Evolutionary conservation across 2,329 filamentous ascomycete genomes (phyloP), one percentile per base, ranked within the genome.

Genomic region (Alternaria brassicae): DNA sequence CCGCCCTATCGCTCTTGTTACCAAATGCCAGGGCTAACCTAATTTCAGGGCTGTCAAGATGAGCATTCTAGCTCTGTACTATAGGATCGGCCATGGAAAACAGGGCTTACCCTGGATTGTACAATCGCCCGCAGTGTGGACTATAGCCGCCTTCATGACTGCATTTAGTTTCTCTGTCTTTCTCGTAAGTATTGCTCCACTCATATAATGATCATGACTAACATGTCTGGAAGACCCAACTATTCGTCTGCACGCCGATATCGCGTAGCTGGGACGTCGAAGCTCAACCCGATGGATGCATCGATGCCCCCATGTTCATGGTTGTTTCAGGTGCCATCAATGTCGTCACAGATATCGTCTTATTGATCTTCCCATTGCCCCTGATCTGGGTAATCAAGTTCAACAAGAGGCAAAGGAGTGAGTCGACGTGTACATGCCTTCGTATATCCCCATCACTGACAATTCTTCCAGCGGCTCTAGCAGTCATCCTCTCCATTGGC

Each of bases 1-100:
- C 30, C 40, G 30, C 37, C 25, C 30, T 34, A 28, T 21, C n/a
- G n/a, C 28, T 19, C 45, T 25, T 25, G 8, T 13, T 12, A 10
- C 9, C 15, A 27, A 5, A 27, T 12, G 9, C 10, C 32, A 48
- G 12, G 9, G 19, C 47, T 53, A 47, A 57, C 44, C 12, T 39
- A 30, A 45, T 13, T 23, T 19, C 12, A 73, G 71, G 70, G 61
- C 70, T 12, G 69, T 74, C 0, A 74, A 74, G 40, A 71, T 74
- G 69, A 73, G 70, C 56, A 72, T 73, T 12, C 50, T 74, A 10
- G 67, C 68, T 2, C 53, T 74, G 2, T 74, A 71, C 48, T 64
- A 72, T 59, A 66, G 71, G 10, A 73, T 74, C 34, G 69, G 68
- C 9, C 65, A 60, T 10, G 66, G 69, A 12, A 65, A 63, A 42